Evolutionary conservation across 169 alveolate genomes (phyloP).

Genomic region (Cryptosporidium tyzzeri): DNA sequence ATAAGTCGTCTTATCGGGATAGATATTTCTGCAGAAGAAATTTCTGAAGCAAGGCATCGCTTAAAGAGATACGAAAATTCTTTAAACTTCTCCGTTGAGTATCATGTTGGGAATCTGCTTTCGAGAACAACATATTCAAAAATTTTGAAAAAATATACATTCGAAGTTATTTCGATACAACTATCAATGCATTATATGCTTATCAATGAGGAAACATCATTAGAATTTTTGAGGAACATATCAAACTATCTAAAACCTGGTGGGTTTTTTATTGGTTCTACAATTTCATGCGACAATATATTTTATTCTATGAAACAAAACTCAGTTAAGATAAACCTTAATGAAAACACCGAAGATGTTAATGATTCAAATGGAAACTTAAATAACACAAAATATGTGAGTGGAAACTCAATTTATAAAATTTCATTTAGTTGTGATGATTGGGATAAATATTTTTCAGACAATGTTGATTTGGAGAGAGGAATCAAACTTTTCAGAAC

Average conservation of each 20-base stretch:
- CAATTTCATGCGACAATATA: slow-evolving; percentile 79
- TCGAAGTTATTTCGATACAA: slow-evolving; percentile 90
- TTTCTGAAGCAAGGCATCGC: slow-evolving; percentile 88
- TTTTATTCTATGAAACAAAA: slow-evolving; percentile 43
- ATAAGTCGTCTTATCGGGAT: slow-evolving; percentile 87
- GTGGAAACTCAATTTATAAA: slow-evolving; percentile 80
- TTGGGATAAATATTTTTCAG: slow-evolving; percentile 65
- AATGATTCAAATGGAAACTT: slow-evolving; percentile 6
- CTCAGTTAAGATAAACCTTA: slow-evolving; percentile 14
- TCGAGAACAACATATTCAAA: slow-evolving; percentile 41
- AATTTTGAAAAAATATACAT: slow-evolving; percentile 73
- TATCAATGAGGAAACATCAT: slow-evolving; percentile 87
- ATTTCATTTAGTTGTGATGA: slow-evolving; percentile 78
- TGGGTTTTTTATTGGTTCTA: slow-evolving; percentile 91
- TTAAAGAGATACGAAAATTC: slow-evolving; percentile 79
- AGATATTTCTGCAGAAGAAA: slow-evolving; percentile 88
- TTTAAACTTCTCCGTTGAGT: slow-evolving; percentile 81
- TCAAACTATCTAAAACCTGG: slow-evolving; percentile 85
- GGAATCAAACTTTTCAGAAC: slow-evolving; percentile 75
- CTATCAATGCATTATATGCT: slow-evolving; percentile 93
- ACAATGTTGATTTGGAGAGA: slow-evolving; percentile 75
- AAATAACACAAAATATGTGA: slow-evolving; percentile 72
- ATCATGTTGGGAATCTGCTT: slow-evolving; percentile 83
- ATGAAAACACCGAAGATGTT: slow-evolving; percentile 47
- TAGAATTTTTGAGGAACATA: slow-evolving; percentile 87